Base-by-base conservation (phyloP, 2,329 filamentous ascomycete species). In the Ilyonectria mors-panacis region DNA sequence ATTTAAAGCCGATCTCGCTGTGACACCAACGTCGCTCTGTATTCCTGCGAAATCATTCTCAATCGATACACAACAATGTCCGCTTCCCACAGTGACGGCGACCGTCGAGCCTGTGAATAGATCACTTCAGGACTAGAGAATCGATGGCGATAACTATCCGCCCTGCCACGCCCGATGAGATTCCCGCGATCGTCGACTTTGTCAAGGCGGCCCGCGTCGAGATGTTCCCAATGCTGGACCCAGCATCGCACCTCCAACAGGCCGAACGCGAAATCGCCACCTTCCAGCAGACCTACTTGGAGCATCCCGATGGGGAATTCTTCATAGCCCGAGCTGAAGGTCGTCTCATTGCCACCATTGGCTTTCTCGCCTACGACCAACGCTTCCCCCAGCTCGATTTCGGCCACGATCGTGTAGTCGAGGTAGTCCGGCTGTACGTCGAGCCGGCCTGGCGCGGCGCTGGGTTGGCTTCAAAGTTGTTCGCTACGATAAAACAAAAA, bases 381-480 rank as follows among this genome's bases (percentile, higher is more conserved):
- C 75, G 75, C 0, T 78, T 78, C 13, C 55, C 73, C 0, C 68
- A 74, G 1, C 59, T 78, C 17, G 19, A 63, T 1, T 56, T 78
- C 17, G 65, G 69, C 0, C 8, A 30, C 1, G 59, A 70, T 2
- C 69, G 66, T 7, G 67, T 72, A 7, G 75, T 76, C 6, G 77
- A 78, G 35, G 69, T 78, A 8, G 61, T 77, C 1, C 73, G 73
- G n/a, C 64, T 78, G 3, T 78, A 73, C 26, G 75, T 78, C 7
- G 59, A 74, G 3, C 74, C 75, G 4, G 45, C 58, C 17, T 75
- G 67, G 64, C 76, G 77, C 5, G 77, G 77, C 12, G 68, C 53
- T 4, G 75, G 76, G 7, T 6, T 78, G 19, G 77, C 77, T 13
- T 78, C 77, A 2, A 69, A 53, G 2, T 10, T 78, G 15, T 65